These are phyloP conservation scores for Aspergillus conjunctus DNA, from an alignment of 495 filamentous ascomycete species.

Conservation along the genomic window DNA sequence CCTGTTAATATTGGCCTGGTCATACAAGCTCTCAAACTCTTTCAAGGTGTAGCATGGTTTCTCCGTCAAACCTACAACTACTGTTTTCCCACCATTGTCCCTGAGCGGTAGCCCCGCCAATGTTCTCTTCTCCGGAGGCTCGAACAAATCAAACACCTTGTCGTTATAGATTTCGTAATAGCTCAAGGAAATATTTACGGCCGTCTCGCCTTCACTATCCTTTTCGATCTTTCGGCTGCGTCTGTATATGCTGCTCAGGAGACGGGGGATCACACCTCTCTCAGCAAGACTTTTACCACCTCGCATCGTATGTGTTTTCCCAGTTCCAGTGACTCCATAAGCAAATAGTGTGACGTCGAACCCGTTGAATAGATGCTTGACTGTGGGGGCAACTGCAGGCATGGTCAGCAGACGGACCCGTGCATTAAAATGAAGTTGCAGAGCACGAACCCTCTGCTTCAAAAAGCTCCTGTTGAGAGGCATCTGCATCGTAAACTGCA, in stretches of 20 bases:
- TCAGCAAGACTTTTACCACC: constrained; percentile 88
- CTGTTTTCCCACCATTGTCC: constrained; percentile 86
- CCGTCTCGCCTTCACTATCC: constrained; percentile 72
- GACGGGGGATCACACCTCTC: constrained; percentile 84
- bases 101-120: constrained; percentile 81
- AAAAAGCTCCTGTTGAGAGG: constrained; percentile 84
- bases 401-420: constrained; percentile 26
- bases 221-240: constrained; percentile 84
- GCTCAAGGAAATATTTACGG: constrained; percentile 76
- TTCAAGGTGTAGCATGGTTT: constrained; percentile 81
- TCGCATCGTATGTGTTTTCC: constrained; percentile 98
- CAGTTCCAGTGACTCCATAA: constrained; percentile 93
- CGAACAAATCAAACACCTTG: constrained; percentile 91
- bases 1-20: constrained; percentile 90
- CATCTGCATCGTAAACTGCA: constrained; percentile 79
- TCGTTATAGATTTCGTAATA: constrained; percentile 99
- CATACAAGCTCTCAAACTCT: constrained; percentile 90
- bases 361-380: constrained; percentile 92
- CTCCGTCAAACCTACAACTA: constrained; percentile 90
- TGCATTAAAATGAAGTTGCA: background rate
- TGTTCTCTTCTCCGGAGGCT: constrained; percentile 87
- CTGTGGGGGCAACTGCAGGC: constrained; percentile 65
- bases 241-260: constrained; percentile 86
- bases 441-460: constrained; percentile 73
- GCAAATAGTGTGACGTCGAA: constrained; percentile 94